These are phyloP conservation scores for Auriscalpium vulgare DNA, from an alignment of 768 basidiomycete genomes.

Conservation along the genomic window DNA sequence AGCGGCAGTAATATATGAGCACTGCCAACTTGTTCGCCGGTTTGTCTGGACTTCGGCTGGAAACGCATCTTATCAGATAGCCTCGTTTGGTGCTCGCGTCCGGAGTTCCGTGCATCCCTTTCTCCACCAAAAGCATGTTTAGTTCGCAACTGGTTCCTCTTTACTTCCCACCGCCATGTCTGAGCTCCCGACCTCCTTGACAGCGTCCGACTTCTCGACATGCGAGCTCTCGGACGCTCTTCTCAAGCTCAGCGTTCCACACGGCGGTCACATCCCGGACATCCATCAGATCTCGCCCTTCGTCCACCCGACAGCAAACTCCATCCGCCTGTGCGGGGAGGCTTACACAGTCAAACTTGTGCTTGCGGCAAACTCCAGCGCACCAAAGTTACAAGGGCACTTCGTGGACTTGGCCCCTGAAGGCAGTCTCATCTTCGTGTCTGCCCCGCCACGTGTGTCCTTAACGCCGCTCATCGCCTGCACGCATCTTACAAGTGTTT, in stretches of 20 bases:
- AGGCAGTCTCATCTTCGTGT: conserved; percentile 64
- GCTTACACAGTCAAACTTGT: conserved; percentile 90
- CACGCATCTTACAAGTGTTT: not conserved
- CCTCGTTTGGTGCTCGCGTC: too few species aligned
- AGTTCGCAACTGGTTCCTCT: not conserved
- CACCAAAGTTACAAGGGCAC: conserved; percentile 61
- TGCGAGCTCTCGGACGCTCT: conserved; percentile 89
- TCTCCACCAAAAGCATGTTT: too few species aligned
- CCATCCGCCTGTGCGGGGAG: conserved; percentile 52
- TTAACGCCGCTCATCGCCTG: not conserved
- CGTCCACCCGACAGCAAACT: conserved; percentile 21
- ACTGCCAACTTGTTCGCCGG: too few species aligned
- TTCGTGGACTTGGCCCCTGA: conserved; percentile 74
- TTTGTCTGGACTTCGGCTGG: too few species aligned
- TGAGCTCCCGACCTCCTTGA: not conserved
- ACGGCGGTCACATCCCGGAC: conserved; percentile 80
- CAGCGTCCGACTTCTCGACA: conserved; percentile 43
- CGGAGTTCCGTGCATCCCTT: too few species aligned
- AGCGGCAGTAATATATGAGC: too few species aligned
- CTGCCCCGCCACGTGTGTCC: conserved; percentile 58
- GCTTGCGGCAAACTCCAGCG: conserved; percentile 40
- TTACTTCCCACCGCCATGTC: conserved; percentile 17
- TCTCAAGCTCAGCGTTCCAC: conserved; percentile 61
- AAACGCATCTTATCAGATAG: too few species aligned
- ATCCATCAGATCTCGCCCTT: conserved; percentile 50